phyloP scores from a whole-genome alignment of 495 filamentous ascomycete genomes.

The Aspergillus avenaceus region DNA sequence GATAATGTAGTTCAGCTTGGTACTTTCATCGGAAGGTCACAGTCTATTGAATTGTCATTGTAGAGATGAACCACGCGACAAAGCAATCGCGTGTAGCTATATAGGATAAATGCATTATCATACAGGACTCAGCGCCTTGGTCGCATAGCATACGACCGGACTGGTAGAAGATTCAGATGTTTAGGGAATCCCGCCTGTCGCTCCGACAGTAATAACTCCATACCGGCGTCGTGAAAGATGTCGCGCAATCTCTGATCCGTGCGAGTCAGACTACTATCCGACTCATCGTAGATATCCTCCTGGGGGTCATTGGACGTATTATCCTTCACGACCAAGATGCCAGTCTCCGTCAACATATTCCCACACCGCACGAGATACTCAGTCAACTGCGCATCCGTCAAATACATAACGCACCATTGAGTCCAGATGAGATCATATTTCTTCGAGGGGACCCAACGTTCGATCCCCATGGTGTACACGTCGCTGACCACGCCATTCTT shows the following conservation, averaged over 20 bases:
- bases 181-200: constrained; percentile 70
- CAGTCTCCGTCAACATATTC: constrained; percentile 39
- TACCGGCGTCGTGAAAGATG: constrained; percentile 65
- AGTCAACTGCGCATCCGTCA: constrained; percentile 71
- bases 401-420: constrained; percentile 89
- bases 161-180: constrained; percentile 58
- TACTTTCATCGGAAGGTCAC: too few relatives aligned
- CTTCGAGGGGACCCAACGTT: constrained; percentile 62
- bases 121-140: constrained; percentile 12
- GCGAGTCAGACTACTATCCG: constrained; percentile 76
- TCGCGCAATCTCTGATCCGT: constrained; percentile 63
- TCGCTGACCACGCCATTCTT: constrained; percentile 43
- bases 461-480: constrained; percentile 68
- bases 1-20: too few relatives aligned
- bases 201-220: constrained; percentile 65
- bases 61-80: too few relatives aligned
- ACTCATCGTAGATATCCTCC: constrained; percentile 70
- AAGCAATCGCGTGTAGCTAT: too few relatives aligned
- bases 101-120: too few relatives aligned
- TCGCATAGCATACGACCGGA: constrained; percentile 66
- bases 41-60: too few relatives aligned
- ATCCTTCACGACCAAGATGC: constrained; percentile 79
- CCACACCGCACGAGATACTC: constrained; percentile 61
- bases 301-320: constrained; percentile 59
- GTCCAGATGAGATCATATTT: constrained; percentile 59